phyloP scores from a whole-genome alignment of 306 rosid species.

The Prunus davidiana region DNA sequence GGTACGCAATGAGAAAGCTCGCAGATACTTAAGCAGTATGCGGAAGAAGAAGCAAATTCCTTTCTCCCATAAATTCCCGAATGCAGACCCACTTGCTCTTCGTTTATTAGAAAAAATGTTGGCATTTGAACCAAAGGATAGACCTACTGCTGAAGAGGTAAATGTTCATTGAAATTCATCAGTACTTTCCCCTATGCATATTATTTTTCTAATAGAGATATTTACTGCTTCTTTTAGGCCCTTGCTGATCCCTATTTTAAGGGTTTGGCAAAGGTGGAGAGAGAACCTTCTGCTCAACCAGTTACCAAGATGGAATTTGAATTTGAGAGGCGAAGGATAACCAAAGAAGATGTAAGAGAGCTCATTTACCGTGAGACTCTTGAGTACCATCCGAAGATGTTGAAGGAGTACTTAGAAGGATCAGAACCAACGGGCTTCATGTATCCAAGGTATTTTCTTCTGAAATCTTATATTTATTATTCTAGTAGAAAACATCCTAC shows the following conservation, averaged over 20 bases:
- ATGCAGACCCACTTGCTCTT: slow-evolving; percentile 96
- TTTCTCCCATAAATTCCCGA: slow-evolving; percentile 85
- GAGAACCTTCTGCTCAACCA: slow-evolving; percentile 97
- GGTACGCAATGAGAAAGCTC: slow-evolving; percentile 97
- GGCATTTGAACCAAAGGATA: slow-evolving; percentile 94
- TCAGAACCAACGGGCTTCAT: slow-evolving; percentile 92
- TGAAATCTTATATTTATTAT: not conserved
- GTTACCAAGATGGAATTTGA: slow-evolving; percentile 99
- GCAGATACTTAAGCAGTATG: slow-evolving; percentile 95
- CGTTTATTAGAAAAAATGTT: slow-evolving; percentile 91
- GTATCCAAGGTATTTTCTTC: slow-evolving; percentile 87
- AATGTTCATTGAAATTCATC: slow-evolving; percentile 13
- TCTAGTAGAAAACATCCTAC: not conserved
- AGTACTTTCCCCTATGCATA: slow-evolving; percentile 15
- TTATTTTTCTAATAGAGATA: slow-evolving; percentile 13
- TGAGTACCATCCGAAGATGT: slow-evolving; percentile 96
- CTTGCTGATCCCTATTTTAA: slow-evolving; percentile 96
- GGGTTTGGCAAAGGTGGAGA: slow-evolving; percentile 98
- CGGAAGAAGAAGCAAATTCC: slow-evolving; percentile 87
- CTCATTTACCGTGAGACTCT: slow-evolving; percentile 90
- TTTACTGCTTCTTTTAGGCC: slow-evolving; percentile 55
- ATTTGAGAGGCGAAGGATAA: slow-evolving; percentile 96
- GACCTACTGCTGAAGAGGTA: slow-evolving; percentile 99
- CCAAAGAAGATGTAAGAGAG: slow-evolving; percentile 98
- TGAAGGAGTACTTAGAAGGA: slow-evolving; percentile 92